Percentiles rank a stretch among this genome's conserved stretches.
Evolutionary conservation across 768 basidiomycete genomes (phyloP).

Genomic region (Suillus alpinus): DNA sequence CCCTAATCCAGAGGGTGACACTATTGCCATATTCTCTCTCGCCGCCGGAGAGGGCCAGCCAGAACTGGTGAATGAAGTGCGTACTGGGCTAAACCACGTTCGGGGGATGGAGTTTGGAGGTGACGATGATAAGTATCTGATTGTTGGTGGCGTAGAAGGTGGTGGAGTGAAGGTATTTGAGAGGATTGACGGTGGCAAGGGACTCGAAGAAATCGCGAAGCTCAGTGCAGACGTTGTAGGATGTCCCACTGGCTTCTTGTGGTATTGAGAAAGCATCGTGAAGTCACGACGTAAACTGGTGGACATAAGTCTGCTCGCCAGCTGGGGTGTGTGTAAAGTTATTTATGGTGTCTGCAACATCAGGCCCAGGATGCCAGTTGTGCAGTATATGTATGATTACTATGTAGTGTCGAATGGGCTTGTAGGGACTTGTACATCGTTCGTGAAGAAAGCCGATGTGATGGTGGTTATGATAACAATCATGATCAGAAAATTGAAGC

Average conservation of each 20-base stretch:
- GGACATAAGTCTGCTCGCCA: too few relatives aligned
- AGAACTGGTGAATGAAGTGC: conserved; percentile 57
- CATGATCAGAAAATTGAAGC: background rate
- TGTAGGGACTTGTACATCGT: background rate
- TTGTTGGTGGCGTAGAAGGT: conserved; percentile 61
- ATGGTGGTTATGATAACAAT: background rate
- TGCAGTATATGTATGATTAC: background rate
- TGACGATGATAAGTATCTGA: conserved; percentile 53
- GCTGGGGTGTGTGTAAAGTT: background rate
- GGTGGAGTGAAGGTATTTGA: conserved; percentile 74
- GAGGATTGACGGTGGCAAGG: conserved; percentile 55
- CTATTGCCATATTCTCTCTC: conserved; percentile 66
- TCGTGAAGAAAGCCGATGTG: background rate
- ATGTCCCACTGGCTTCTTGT: conserved; percentile 35
- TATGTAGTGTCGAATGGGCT: background rate
- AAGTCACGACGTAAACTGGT: background rate
- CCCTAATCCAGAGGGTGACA: conserved; percentile 66
- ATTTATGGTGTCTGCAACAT: background rate
- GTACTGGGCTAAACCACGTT: conserved; percentile 67
- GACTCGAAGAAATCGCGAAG: conserved; percentile 50
- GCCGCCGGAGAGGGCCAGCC: conserved; percentile 40
- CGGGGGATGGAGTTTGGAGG: conserved; percentile 71
- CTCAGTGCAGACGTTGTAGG: conserved; percentile 35
- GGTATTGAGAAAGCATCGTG: conserved; percentile 26
- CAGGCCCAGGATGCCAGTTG: background rate